phyloP scores from a whole-genome alignment of 345 rosid genomes.

The Gossypium anomalum region DNA sequence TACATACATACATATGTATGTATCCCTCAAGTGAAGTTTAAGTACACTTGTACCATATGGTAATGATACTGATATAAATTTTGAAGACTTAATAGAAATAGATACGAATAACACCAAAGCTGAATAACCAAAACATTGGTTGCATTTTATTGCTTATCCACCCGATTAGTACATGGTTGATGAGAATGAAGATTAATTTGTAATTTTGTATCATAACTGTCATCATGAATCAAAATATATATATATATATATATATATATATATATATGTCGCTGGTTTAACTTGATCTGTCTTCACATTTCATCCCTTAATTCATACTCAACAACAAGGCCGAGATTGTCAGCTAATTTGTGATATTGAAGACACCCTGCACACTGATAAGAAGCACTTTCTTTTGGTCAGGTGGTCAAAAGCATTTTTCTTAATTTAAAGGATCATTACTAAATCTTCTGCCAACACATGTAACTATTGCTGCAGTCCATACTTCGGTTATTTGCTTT shows the following conservation, averaged over 20 bases:
- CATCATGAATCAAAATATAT: neutral
- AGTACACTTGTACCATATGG: too few relatives aligned
- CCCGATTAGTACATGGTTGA: constrained; percentile 9
- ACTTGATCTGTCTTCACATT: constrained; percentile 41
- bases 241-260: constrained; percentile 10
- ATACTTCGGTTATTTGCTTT: neutral
- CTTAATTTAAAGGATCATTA: neutral
- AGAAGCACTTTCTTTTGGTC: constrained; percentile 19
- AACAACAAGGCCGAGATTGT: constrained; percentile 79
- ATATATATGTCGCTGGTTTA: constrained; percentile 24
- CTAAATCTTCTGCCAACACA: constrained; percentile 9
- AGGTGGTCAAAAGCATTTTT: constrained; percentile 14
- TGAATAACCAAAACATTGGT: constrained; percentile 22
- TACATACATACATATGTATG: too few relatives aligned
- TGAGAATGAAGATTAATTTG: constrained; percentile 12
- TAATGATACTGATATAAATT: too few relatives aligned
- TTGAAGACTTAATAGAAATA: constrained; percentile 13
- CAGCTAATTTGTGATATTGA: constrained; percentile 76
- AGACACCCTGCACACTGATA: constrained; percentile 91
- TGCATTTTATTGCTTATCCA: constrained; percentile 16
- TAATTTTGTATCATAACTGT: constrained; percentile 15
- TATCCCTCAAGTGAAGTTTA: too few relatives aligned
- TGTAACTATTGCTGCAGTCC: neutral
- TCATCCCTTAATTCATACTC: constrained; percentile 75
- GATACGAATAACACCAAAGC: constrained; percentile 23